These are phyloP conservation scores for Rhodocollybia butyracea DNA, from an alignment of 768 basidiomycete genomes.

Conservation along the genomic window DNA sequence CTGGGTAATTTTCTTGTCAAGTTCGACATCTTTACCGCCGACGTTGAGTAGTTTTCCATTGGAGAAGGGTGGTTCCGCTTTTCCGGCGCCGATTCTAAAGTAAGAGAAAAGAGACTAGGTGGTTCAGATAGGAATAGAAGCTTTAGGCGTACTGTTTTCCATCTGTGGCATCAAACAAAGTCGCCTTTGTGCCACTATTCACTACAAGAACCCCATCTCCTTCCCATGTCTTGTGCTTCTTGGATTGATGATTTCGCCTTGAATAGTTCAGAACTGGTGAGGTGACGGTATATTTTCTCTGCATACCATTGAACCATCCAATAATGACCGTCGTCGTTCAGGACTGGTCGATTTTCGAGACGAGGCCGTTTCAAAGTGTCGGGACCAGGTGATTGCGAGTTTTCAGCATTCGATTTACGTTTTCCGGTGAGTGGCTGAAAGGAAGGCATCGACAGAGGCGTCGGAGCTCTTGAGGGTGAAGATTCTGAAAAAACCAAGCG, in stretches of 20 bases:
- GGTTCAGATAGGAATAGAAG: background rate
- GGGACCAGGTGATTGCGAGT: background rate
- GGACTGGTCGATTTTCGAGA: background rate
- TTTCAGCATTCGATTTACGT: background rate
- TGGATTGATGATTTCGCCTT: conserved; percentile 68
- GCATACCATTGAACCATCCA: conserved; percentile 83
- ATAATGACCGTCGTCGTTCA: conserved; percentile 31
- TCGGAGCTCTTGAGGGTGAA: too few relatives aligned
- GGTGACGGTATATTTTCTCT: background rate
- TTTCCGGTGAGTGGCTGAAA: conserved; percentile 1
- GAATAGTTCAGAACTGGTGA: background rate
- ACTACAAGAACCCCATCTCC: conserved; percentile 70
- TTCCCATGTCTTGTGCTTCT: conserved; percentile 92
- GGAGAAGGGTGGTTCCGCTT: conserved; percentile 35
- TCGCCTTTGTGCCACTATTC: conserved; percentile 36
- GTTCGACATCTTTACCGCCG: conserved; percentile 59
- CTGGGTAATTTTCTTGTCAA: conserved; percentile 55
- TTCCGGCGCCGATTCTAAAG: conserved; percentile 52
- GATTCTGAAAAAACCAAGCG: too few relatives aligned
- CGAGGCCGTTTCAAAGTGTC: background rate
- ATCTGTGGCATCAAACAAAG: conserved; percentile 53
- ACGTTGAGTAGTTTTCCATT: conserved; percentile 36
- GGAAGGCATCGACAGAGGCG: conserved; percentile 3
- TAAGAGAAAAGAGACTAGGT: background rate
- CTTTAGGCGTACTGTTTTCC: conserved; percentile 54